Conservation (phyloP, 352 stramenopile genomes). For the Thalassiosira sp. region DNA sequence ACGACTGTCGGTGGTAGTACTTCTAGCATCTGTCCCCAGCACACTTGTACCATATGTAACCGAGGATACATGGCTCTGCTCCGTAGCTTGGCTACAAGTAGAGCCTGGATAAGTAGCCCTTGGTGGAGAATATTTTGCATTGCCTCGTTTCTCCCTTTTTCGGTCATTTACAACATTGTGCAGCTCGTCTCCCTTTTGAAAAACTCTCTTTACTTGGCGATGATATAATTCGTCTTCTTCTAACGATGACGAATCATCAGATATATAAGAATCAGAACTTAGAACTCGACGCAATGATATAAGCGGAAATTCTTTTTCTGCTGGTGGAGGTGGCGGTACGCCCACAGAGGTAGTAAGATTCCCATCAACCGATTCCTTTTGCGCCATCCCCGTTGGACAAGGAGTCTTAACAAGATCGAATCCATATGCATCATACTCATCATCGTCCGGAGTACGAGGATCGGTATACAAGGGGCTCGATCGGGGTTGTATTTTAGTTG, state of each 20-base stretch:
- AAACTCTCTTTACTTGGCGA: neutral
- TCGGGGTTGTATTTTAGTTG: conserved; percentile 19
- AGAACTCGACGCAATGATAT: neutral
- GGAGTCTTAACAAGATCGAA: conserved; percentile 15
- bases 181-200: neutral
- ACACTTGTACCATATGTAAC: neutral
- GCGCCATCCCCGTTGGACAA: neutral
- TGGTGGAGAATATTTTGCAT: neutral
- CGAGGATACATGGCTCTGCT: neutral
- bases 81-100: neutral
- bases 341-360: neutral
- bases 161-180: neutral
- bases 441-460: conserved; percentile 30
- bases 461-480: conserved; percentile 2
- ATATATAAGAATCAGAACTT: conserved; percentile 18
- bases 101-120: neutral
- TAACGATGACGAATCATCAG: conserved; percentile 22
- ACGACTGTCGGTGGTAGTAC: neutral
- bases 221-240: neutral
- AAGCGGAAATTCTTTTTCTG: neutral
- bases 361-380: neutral
- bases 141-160: neutral
- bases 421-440: conserved; percentile 23
- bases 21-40: neutral
- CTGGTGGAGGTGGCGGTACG: neutral